Evolutionary conservation across 139 green algal species (phyloP).

Genomic region (Volvox africanus): DNA sequence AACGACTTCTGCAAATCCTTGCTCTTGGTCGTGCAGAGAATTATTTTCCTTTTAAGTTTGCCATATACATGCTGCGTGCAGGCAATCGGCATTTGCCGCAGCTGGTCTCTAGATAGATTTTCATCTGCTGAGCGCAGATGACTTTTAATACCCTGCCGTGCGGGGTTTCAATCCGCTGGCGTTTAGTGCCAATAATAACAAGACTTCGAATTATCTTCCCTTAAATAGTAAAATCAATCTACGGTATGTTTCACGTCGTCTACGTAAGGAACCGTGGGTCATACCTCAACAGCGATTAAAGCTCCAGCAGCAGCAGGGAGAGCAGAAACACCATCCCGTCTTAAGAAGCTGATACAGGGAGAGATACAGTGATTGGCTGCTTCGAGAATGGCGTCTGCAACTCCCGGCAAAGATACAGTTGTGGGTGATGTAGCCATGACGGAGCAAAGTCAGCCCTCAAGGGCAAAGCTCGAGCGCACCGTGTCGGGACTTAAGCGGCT

Average conservation of each 20-base stretch:
- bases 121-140: too few species aligned
- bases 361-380: background rate
- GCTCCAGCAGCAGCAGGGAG: background rate
- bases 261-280: background rate
- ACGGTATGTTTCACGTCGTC: background rate
- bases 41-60: too few species aligned
- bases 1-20: too few species aligned
- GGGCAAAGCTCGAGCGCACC: background rate
- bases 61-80: too few species aligned
- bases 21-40: too few species aligned
- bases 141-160: too few species aligned
- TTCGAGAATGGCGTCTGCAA: background rate
- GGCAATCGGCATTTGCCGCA: too few species aligned
- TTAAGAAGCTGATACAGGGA: background rate
- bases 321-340: background rate
- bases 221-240: background rate
- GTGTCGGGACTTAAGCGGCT: slow-evolving; percentile 29
- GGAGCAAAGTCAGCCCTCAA: background rate
- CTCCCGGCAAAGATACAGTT: background rate
- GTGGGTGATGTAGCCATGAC: slow-evolving; percentile 21
- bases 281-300: background rate
- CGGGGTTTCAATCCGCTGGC: too few species aligned
- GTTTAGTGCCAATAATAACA: too few species aligned
- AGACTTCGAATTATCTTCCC: too few species aligned
- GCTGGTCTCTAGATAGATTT: too few species aligned